phyloP scores from a whole-genome alignment of 1,284 basidiomycete genomes.

The Marasmius tenuissimus region DNA sequence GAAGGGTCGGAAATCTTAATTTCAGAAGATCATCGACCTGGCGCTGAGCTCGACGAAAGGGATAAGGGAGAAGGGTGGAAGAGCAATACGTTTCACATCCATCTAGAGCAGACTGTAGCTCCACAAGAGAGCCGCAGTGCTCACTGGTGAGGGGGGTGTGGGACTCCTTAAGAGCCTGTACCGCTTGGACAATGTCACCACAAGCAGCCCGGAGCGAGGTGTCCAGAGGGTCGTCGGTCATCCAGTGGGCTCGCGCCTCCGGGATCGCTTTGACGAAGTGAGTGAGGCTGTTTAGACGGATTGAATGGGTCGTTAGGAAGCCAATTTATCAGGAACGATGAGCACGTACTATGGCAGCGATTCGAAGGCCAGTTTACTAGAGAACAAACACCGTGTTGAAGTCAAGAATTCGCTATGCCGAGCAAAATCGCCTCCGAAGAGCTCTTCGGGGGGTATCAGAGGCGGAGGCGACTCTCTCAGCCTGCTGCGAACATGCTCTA shows the following conservation, averaged over 20 bases:
- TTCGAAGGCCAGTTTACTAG: slow-evolving; percentile 18
- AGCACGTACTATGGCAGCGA: slow-evolving; percentile 18
- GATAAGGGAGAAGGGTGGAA: slow-evolving; percentile 10
- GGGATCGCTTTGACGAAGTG: slow-evolving; percentile 15
- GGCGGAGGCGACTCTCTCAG: slow-evolving; percentile 12
- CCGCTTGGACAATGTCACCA: slow-evolving; percentile 20
- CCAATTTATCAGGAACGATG: neutral
- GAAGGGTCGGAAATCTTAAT: slow-evolving; percentile 6
- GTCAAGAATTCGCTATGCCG: slow-evolving; percentile 11
- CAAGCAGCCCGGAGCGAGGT: slow-evolving; percentile 8
- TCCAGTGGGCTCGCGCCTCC: slow-evolving; percentile 9
- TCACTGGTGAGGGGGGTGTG: slow-evolving; percentile 9
- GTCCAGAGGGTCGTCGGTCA: slow-evolving; percentile 9
- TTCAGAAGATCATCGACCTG: slow-evolving; percentile 17
- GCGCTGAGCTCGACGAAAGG: slow-evolving; percentile 15
- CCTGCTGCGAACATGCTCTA: slow-evolving; percentile 17
- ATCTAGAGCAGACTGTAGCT: slow-evolving; percentile 6
- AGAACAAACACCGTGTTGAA: slow-evolving; percentile 16
- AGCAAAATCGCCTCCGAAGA: slow-evolving; percentile 10
- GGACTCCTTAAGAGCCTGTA: slow-evolving; percentile 20
- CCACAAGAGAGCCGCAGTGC: slow-evolving; percentile 9
- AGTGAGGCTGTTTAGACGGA: slow-evolving; percentile 8
- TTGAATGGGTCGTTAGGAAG: neutral
- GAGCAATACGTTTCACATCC: slow-evolving; percentile 14
- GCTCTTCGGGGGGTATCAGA: slow-evolving; percentile 6